These are phyloP conservation scores for Pseudogymnoascus sp. DNA, from an alignment of 2,329 filamentous ascomycete species.

Conservation along the genomic window DNA sequence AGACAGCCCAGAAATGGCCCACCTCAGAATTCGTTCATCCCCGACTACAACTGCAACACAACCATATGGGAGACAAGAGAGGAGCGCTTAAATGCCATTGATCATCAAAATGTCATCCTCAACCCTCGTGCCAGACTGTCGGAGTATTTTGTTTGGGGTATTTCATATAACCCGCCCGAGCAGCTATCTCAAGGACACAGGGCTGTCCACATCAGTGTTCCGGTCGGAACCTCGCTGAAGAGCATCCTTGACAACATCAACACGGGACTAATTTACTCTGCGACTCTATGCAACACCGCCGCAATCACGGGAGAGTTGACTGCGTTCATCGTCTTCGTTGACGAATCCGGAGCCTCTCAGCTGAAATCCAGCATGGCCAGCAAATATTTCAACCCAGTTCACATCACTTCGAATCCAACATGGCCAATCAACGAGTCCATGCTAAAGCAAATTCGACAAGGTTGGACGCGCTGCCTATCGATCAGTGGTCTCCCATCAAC, in stretches of 20 bases:
- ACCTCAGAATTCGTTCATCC: not conserved
- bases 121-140: not conserved
- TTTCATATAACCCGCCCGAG: not conserved
- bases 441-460: not conserved
- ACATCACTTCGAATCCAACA: not conserved
- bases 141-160: slow-evolving; percentile 1
- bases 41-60: not conserved
- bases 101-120: slow-evolving; percentile 1
- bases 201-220: not conserved
- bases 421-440: not conserved
- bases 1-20: not conserved
- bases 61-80: not conserved
- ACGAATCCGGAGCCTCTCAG: not conserved
- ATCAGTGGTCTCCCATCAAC: not conserved
- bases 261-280: not conserved
- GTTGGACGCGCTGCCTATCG: not conserved
- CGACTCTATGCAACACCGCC: not conserved
- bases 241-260: not conserved
- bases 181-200: not conserved
- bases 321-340: not conserved
- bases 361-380: not conserved
- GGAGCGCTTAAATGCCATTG: not conserved
- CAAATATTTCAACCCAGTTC: not conserved
- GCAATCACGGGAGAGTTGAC: not conserved
- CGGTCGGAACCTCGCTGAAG: not conserved